Percentiles rank a stretch among this genome's conserved stretches.
phyloP scores from a whole-genome alignment of 2,329 filamentous ascomycete genomes.

The Magnaporthiopsis poae region DNA sequence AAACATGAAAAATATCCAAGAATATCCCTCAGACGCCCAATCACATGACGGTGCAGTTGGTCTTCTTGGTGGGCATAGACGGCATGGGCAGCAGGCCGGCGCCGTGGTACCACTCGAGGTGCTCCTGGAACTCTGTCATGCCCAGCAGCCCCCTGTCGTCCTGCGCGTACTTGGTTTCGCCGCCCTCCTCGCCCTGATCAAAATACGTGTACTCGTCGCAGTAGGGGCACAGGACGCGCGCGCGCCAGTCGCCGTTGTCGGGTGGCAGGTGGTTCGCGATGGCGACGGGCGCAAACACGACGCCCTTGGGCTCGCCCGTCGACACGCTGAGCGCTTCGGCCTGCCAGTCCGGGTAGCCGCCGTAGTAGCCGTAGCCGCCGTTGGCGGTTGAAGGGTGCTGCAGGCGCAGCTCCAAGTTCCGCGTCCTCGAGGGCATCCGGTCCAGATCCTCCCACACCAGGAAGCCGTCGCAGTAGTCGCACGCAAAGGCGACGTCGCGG shows the following conservation, averaged over 20 bases:
- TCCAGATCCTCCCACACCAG: conserved; percentile 49
- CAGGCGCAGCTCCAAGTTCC: conserved; percentile 6
- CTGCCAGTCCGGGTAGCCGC: conserved; percentile 39
- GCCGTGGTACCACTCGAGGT: conserved; percentile 48
- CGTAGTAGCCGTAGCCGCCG: conserved; percentile 15
- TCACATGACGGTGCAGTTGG: conserved; percentile 28
- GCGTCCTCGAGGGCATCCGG: conserved; percentile 36
- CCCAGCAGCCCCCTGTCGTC: conserved; percentile 40
- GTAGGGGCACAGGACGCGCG: conserved; percentile 43
- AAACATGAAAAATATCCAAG: conserved; percentile 3
- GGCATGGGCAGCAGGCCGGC: conserved; percentile 29
- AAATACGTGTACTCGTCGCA: conserved; percentile 45
- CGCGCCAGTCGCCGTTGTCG: conserved; percentile 39
- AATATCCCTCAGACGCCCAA: neutral
- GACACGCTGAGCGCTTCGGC: conserved; percentile 34
- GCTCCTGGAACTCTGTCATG: conserved; percentile 39
- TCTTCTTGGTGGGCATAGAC: conserved; percentile 22
- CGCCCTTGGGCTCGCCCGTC: conserved; percentile 35
- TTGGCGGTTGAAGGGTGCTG: conserved; percentile 11
- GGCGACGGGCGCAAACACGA: conserved; percentile 48
- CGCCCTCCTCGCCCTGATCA: conserved; percentile 42
- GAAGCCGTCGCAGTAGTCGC: conserved; percentile 53
- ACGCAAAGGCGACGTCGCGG: conserved; percentile 46
- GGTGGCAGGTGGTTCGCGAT: conserved; percentile 49
- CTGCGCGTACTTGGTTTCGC: conserved; percentile 35